Base-by-base conservation (phyloP, 257 asterid species). In the Scutellaria galericulata region DNA sequence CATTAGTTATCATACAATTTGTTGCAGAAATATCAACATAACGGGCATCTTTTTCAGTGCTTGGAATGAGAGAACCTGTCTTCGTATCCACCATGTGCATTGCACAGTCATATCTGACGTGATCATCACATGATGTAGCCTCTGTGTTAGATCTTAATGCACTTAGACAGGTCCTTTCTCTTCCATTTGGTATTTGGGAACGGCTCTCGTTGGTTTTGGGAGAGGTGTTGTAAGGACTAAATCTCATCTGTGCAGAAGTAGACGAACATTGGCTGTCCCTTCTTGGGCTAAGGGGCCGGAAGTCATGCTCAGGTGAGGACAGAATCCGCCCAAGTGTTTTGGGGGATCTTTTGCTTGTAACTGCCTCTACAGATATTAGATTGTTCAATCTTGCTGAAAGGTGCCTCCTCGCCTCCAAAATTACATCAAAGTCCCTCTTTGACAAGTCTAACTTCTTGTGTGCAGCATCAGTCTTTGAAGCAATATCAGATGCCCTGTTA, bases 331-430 rank as follows among this genome's bases (percentile, higher is more conserved):
- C 83, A 59, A 90, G 79, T 2, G 95, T 87, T 82, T 68, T 82
- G 2, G 84, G 79, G n/a, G 88, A 35, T 63, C 75, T 80, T 64
- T 74, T 62, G 31, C 78, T 63, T 8, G 55, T 66, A 14, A 51
- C 39, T 3, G 22, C 73, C 60, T 73, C 87, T 11, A 41, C 47
- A 12, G 63, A 69, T 10, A 51, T 85, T 39, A 75, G 52, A 71
- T 61, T 66, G 47, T 54, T 83, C 58, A 82, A 72, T 76, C 97
- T 84, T 45, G 68, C 84, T 7, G 92, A 93, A 68, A 93, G 96
- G 65, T 86, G 97, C 68, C 75, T 85, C 83, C 86, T 91, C 9
- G 97, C 98, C 87, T 91, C 97, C 73, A 75, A 53, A 81, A 85
- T 66, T 39, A 93, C 81, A 57, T 87, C 93, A 63, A 51, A 65